These are phyloP conservation scores for Phytophthora syringae DNA, from an alignment of 352 stramenopile genomes.

Conservation along the genomic window DNA sequence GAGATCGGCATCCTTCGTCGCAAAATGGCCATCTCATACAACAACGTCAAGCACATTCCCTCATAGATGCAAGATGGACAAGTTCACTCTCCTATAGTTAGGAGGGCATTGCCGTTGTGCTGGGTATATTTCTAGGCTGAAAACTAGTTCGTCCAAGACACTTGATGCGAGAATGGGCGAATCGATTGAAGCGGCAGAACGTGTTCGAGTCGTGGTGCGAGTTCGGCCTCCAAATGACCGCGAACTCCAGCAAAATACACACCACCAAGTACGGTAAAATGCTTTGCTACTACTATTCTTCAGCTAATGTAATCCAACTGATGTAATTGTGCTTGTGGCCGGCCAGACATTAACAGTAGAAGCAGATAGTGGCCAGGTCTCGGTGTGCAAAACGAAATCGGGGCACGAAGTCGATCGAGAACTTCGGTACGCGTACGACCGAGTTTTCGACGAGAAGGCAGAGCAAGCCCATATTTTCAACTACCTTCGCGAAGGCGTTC, in stretches of 20 bases:
- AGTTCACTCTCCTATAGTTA: no score
- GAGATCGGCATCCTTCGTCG: constrained; percentile 46
- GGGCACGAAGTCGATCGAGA: constrained; percentile 52
- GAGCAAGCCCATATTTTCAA: constrained; percentile 80
- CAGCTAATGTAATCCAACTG: not conserved
- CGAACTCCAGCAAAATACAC: constrained; percentile 47
- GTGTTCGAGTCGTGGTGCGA: constrained; percentile 80
- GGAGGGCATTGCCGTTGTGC: constrained; percentile 39
- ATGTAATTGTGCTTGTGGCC: not conserved
- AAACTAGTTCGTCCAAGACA: not conserved
- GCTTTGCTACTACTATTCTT: not conserved
- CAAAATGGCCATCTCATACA: constrained; percentile 73
- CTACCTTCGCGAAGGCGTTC: constrained; percentile 71
- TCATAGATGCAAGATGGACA: constrained; percentile 46
- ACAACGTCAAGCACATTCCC: constrained; percentile 53
- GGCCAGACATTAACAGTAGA: constrained; percentile 54
- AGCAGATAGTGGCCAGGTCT: constrained; percentile 36
- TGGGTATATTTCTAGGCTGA: not conserved
- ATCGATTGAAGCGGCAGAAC: constrained; percentile 46
- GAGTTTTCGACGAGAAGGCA: constrained; percentile 65
- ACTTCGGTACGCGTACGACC: constrained; percentile 71
- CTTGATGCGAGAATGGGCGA: constrained; percentile 40
- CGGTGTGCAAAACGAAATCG: constrained; percentile 60
- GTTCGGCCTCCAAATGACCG: constrained; percentile 80
- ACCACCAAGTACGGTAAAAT: constrained; percentile 33